phyloP scores from a whole-genome alignment of 805 yeast genomes.

The Blastobotrys peoriensis region DNA sequence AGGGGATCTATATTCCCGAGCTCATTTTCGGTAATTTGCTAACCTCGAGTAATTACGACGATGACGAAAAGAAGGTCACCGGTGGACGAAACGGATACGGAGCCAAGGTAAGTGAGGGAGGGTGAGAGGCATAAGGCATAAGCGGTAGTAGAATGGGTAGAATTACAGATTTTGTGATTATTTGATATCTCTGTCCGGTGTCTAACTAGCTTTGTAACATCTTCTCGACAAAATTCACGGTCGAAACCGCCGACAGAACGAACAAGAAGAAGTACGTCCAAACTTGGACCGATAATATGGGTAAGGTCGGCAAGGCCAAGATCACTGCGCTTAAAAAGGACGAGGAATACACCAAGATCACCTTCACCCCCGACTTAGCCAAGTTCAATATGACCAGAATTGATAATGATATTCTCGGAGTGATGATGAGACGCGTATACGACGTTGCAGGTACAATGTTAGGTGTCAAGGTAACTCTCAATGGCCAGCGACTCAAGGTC shows the following conservation, averaged over 20 bases:
- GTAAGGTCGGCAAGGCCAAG: slow-evolving; percentile 64
- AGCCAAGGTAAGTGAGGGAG: slow-evolving; percentile 51
- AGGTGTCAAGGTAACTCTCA: slow-evolving; percentile 71
- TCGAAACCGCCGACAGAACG: slow-evolving; percentile 81
- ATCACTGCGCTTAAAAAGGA: slow-evolving; percentile 50
- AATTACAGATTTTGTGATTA: not conserved
- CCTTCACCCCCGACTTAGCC: slow-evolving; percentile 80
- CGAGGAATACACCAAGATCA: slow-evolving; percentile 76
- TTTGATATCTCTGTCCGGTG: not conserved
- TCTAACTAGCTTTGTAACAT: slow-evolving; percentile 66
- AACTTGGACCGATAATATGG: slow-evolving; percentile 86
- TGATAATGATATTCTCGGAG: slow-evolving; percentile 78
- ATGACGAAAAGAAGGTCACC: slow-evolving; percentile 88
- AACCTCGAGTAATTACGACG: slow-evolving; percentile 95
- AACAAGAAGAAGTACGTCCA: slow-evolving; percentile 64
- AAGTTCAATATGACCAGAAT: slow-evolving; percentile 80
- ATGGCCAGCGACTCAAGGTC: slow-evolving; percentile 65
- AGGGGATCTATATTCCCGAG: slow-evolving; percentile 90
- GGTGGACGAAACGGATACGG: slow-evolving; percentile 99
- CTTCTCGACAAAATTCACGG: slow-evolving; percentile 77
- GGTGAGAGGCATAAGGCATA: not conserved
- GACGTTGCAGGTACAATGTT: slow-evolving; percentile 92
- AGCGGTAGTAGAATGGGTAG: no score
- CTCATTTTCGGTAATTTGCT: slow-evolving; percentile 90
- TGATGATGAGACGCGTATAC: slow-evolving; percentile 86